phyloP scores from a whole-genome alignment of 2,329 filamentous ascomycete species.

The Trichophyton equinum region DNA sequence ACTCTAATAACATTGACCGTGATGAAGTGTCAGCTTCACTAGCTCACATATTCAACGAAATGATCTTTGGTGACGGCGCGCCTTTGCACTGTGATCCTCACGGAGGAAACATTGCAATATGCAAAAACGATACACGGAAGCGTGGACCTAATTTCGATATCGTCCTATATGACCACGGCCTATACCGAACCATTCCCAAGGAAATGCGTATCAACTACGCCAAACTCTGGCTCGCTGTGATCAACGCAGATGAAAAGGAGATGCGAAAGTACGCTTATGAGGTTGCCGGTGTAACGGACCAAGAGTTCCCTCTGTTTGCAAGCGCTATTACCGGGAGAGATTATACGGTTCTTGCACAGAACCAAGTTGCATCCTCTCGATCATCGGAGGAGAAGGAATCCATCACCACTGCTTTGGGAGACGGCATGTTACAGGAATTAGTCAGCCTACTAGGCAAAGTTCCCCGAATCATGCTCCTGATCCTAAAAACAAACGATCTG shows the following conservation, averaged over 20 bases:
- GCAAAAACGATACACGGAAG: slow-evolving; percentile 51
- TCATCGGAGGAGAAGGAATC: slow-evolving; percentile 67
- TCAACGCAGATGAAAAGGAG: slow-evolving; percentile 68
- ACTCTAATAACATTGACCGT: slow-evolving; percentile 74
- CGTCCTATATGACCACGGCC: slow-evolving; percentile 89
- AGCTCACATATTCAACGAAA: slow-evolving; percentile 92
- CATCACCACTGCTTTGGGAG: slow-evolving; percentile 73
- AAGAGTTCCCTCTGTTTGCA: slow-evolving; percentile 89
- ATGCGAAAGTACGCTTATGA: slow-evolving; percentile 87
- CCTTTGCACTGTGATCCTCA: slow-evolving; percentile 95
- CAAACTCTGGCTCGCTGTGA: slow-evolving; percentile 92
- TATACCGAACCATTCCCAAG: slow-evolving; percentile 84
- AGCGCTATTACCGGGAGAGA: slow-evolving; percentile 93
- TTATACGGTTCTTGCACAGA: slow-evolving; percentile 58
- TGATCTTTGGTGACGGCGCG: slow-evolving; percentile 87
- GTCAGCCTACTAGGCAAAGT: slow-evolving; percentile 81
- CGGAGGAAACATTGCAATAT: slow-evolving; percentile 87
- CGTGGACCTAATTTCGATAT: slow-evolving; percentile 76
- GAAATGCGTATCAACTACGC: slow-evolving; percentile 74
- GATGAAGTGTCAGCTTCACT: slow-evolving; percentile 90
- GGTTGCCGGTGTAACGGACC: slow-evolving; percentile 76
- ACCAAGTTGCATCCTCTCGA: slow-evolving; percentile 45
- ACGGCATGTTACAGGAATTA: slow-evolving; percentile 77
- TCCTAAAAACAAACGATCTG: slow-evolving; percentile 94
- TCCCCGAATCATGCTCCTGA: slow-evolving; percentile 81